These are phyloP conservation scores for Russula lepida DNA, from an alignment of 768 basidiomycete genomes.

Conservation along the genomic window DNA sequence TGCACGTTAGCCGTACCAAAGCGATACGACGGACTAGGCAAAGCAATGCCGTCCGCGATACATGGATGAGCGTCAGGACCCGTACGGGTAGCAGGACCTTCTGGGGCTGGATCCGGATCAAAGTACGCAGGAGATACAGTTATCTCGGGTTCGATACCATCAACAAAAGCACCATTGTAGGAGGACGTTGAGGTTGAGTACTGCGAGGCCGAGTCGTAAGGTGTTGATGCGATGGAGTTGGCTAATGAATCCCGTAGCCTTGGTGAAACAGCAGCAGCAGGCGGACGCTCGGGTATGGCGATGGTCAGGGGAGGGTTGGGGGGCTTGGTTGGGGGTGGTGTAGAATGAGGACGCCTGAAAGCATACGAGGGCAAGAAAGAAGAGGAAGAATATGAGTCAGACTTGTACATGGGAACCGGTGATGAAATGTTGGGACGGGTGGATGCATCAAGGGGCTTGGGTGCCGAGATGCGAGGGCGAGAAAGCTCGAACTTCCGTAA, in stretches of 20 bases:
- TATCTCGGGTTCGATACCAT: slow-evolving; percentile 15
- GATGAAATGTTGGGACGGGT: slow-evolving; percentile 16
- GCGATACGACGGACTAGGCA: slow-evolving; percentile 10
- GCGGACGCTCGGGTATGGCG: slow-evolving; percentile 6
- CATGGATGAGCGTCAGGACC: slow-evolving; percentile 27
- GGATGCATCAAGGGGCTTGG: slow-evolving; percentile 21
- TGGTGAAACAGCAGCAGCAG: background rate
- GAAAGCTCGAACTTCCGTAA: slow-evolving; percentile 71
- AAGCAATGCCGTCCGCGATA: slow-evolving; percentile 19
- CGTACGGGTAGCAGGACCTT: slow-evolving; percentile 38
- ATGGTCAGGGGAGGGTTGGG: background rate
- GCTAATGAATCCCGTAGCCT: slow-evolving; percentile 9
- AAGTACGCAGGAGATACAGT: slow-evolving; percentile 37
- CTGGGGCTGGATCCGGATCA: slow-evolving; percentile 37
- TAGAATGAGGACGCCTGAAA: slow-evolving; percentile 4
- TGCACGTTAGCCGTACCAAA: slow-evolving; percentile 15
- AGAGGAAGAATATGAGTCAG: slow-evolving; percentile 9
- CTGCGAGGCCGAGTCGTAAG: slow-evolving; percentile 11
- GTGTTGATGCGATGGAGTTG: slow-evolving; percentile 14
- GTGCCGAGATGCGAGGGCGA: slow-evolving; percentile 53
- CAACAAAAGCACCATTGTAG: slow-evolving; percentile 3
- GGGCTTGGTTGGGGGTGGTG: background rate
- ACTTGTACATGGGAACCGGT: slow-evolving; percentile 5
- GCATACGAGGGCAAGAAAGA: slow-evolving; percentile 15
- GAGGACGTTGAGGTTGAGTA: slow-evolving; percentile 12